A percentile compares a stretch with the other conserved stretches of the same genome.
Conservation (phyloP, 345 rosid species). For the Boechera divaricarpa region DNA sequence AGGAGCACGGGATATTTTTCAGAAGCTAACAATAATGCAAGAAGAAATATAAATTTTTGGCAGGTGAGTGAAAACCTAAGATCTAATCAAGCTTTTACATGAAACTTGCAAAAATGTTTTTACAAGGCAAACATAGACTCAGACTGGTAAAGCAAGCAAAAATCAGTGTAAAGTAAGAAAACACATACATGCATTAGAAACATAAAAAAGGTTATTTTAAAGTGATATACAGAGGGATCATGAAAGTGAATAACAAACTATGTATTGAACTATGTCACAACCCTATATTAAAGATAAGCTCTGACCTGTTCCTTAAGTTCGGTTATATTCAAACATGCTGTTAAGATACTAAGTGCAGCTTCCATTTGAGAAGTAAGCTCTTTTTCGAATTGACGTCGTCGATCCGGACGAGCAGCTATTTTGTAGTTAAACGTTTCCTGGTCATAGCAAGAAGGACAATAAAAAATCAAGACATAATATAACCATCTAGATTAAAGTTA, state of each 20-base stretch:
- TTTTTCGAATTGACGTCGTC: constrained; percentile 89
- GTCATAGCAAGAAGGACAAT: constrained; percentile 36
- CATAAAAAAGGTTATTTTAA: neutral
- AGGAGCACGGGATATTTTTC: neutral
- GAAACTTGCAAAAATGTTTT: constrained; percentile 21
- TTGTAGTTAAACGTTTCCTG: constrained; percentile 97
- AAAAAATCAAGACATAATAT: constrained; percentile 13
- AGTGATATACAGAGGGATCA: neutral
- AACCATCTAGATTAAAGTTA: constrained; percentile 20
- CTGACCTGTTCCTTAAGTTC: constrained; percentile 94
- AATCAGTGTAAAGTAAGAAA: constrained; percentile 11
- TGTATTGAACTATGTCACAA: neutral
- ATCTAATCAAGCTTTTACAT: constrained; percentile 24
- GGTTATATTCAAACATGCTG: constrained; percentile 75
- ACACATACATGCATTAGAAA: neutral
- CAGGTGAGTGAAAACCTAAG: constrained; percentile 18
- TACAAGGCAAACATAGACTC: constrained; percentile 21
- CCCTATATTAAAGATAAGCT: constrained; percentile 28
- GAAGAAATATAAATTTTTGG: constrained; percentile 7
- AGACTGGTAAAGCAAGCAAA: constrained; percentile 10
- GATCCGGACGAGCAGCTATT: constrained; percentile 98
- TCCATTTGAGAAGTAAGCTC: constrained; percentile 93
- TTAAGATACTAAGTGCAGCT: constrained; percentile 74
- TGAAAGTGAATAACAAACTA: constrained; percentile 26
- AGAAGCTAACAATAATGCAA: constrained; percentile 25